Base-by-base conservation (phyloP, 164 flowering plant genomes). In the Stephania japonica region DNA sequence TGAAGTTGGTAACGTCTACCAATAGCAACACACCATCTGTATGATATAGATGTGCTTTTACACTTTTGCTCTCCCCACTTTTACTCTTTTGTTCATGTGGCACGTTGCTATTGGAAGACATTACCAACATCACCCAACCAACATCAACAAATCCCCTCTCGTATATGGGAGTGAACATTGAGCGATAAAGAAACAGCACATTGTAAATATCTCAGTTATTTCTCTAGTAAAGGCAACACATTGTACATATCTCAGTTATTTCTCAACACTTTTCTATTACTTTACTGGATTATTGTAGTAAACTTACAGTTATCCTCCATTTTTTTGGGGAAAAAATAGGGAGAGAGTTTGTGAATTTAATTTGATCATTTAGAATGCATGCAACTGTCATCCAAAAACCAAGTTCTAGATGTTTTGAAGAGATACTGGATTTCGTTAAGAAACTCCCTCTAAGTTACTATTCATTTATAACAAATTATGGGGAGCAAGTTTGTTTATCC, bases 401-500 rank as follows among this genome's bases (percentile, higher is more conserved):
- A 9, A 44, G 38, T 32, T 32, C 38, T 50, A 13, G 59, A 50
- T 50, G 19, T 50, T 50, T 50, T 50, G 59, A 13, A 13, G 19
- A 13, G 59, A 50, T 50, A 50, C 19, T 50, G 59, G 32, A 32
- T 16, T 67, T 38, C 16, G 5, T 38, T 38, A 13, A 4, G 42
- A 32, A 12, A 8, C 3, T 5, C 11, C 42, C 18, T 41, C 42
- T 67, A 32, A 32, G 38, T 41, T 47, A 47, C 21, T 42, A 7
- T 32, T 67, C 49, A 38, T 38, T 19, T 67, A 18, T 32, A 47
- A 67, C 16, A 41, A 67, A 38, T 42, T 67, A 0, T 14, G 21
- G 70, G 38, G 70, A 19, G 49, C 41, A 6, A 23, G 47, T 62
- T 62, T 42, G 43, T 19, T 27, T 61, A 62, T 78, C 53, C 41